phyloP scores from a whole-genome alignment of 163 green algal species.

The Prototheca wickerhamii region DNA sequence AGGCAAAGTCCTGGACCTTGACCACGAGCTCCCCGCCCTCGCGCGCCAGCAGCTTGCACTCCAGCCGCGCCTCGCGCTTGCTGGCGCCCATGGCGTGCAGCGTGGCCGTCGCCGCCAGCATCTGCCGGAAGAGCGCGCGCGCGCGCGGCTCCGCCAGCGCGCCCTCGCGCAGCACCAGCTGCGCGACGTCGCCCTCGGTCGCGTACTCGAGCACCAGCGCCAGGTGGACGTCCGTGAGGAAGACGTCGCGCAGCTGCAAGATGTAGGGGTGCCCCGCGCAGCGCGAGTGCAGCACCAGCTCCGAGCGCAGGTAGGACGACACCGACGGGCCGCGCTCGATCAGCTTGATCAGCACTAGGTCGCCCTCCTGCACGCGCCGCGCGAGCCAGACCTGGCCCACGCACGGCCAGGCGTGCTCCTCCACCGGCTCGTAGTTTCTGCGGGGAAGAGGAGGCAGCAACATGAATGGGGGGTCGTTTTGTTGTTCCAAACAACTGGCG shows the following conservation, averaged over 20 bases:
- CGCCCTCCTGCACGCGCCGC: slow-evolving; percentile 7
- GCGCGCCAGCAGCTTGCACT: slow-evolving; percentile 30
- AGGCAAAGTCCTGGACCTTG: slow-evolving; percentile 34
- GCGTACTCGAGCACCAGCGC: slow-evolving; percentile 60
- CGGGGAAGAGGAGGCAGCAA: neutral
- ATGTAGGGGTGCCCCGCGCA: slow-evolving; percentile 54
- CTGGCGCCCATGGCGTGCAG: slow-evolving; percentile 48
- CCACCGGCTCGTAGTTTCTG: slow-evolving; percentile 24
- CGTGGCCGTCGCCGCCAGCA: slow-evolving; percentile 52
- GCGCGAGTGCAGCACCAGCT: slow-evolving; percentile 49
- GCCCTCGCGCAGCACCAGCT: slow-evolving; percentile 35
- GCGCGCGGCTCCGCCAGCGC: slow-evolving; percentile 9
- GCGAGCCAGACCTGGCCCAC: slow-evolving; percentile 27
- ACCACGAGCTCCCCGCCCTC: slow-evolving; percentile 13
- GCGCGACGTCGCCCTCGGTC: slow-evolving; percentile 39
- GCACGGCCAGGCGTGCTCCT: slow-evolving; percentile 11
- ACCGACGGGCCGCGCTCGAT: slow-evolving; percentile 38
- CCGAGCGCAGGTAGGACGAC: slow-evolving; percentile 33
- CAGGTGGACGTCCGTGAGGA: slow-evolving; percentile 45
- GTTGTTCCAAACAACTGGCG: too few relatives aligned
- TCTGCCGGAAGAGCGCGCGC: slow-evolving; percentile 52
- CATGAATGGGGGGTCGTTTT: too few relatives aligned
- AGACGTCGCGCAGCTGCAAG: slow-evolving; percentile 46
- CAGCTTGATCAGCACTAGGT: slow-evolving; percentile 49
- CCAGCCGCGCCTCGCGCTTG: slow-evolving; percentile 36